Evolutionary conservation across 1,139 yeast species (phyloP), one percentile per base, ranked within the genome.

Genomic region (Pichia sorboxylosa): DNA sequence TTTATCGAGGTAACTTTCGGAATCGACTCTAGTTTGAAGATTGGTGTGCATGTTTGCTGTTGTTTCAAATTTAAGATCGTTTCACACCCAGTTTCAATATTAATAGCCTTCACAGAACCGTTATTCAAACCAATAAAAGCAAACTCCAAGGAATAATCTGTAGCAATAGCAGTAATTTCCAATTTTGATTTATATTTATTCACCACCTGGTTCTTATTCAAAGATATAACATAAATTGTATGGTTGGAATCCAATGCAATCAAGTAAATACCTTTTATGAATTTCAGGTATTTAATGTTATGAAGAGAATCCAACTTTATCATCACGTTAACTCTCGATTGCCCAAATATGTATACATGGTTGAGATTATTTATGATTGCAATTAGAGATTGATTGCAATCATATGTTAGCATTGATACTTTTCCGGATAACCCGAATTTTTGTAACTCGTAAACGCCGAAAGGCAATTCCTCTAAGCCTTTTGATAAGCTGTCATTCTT

Each of bases 131-230:
- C 98, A 23, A 87, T 50, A 32, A 79, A 64, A 20, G 87, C 57
- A 84, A 93, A 92, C 55, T 87, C 97, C 44, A 90, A 55, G 0
- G 93, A 69, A 1, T 96, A 94, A 47, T 92, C 98, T 3, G 79
- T 56, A 38, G 73, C 85, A 6, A 78, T 61, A 1, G 81, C 66
- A 0, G 80, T 63, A n/a, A 85, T 68, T 6, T 69, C 61, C 1
- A 84, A 77, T 0, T 84, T 78, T 3, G 79, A 66, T 45, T 64
- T 63, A 45, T 64, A 64, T 5, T 63, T 66, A 25, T 70, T 66
- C 18, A 83, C 53, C 20, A 81, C 61, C 40, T 63, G 63, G 47
- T 78, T 74, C 6, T 78, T 60, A 40, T 74, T 73, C 23, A 87
- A 51, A 0, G 94, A 83, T 31, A 82, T 66, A 3, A 87, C 78